A percentile compares a stretch with the other conserved stretches of the same genome.
Conservation (phyloP, 352 stramenopile species). For the Globisporangium barbulae region DNA sequence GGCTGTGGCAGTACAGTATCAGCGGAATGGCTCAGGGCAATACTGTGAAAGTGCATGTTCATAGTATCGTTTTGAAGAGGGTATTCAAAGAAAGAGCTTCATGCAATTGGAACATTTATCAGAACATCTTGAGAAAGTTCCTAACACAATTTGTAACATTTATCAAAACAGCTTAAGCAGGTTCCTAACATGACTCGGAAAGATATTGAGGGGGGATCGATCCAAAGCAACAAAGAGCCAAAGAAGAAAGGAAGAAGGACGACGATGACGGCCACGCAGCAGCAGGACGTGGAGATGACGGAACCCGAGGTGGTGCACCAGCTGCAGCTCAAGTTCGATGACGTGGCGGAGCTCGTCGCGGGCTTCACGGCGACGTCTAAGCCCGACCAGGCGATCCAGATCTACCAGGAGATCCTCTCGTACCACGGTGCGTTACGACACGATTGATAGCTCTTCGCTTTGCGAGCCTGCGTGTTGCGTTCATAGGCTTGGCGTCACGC, state of each 20-base stretch:
- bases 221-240: constrained; percentile 1
- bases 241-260: neutral
- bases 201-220: constrained; percentile 17
- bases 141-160: neutral
- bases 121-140: no score
- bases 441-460: constrained; percentile 1
- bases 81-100: neutral
- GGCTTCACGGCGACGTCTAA: constrained; percentile 29
- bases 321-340: constrained; percentile 74
- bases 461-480: no score
- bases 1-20: neutral
- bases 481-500: neutral
- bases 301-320: constrained; percentile 62
- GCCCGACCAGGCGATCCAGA: constrained; percentile 47
- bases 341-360: constrained; percentile 55
- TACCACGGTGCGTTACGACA: constrained; percentile 35
- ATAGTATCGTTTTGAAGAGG: neutral
- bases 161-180: neutral
- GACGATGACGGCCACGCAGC: constrained; percentile 16
- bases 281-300: constrained; percentile 72
- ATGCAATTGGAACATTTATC: neutral
- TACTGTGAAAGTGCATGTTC: neutral
- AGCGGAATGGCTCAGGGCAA: neutral
- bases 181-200: neutral
- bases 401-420: constrained; percentile 68